A percentile compares a stretch with the other conserved stretches of the same genome.
These are phyloP conservation scores for Geranium brycei DNA, from an alignment of 345 rosid species.

Conservation along the genomic window DNA sequence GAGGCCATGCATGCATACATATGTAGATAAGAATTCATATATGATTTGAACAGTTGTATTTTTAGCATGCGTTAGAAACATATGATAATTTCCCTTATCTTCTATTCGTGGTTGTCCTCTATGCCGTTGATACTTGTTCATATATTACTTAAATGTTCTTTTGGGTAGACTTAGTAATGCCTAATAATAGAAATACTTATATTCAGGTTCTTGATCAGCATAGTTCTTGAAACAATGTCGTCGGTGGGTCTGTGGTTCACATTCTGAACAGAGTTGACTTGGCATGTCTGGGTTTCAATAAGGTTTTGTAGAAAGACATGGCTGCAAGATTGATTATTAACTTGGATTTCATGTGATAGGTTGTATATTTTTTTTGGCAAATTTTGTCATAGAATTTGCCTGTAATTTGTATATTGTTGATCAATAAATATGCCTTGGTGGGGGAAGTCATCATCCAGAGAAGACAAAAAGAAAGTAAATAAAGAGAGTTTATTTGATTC, in stretches of 20 bases:
- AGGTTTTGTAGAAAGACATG: not conserved
- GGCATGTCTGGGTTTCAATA: not conserved
- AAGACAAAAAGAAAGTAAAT: slow-evolving; percentile 55
- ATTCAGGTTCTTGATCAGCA: not conserved
- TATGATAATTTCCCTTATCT: not conserved
- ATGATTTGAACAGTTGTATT: too few relatives aligned
- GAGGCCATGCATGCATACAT: too few relatives aligned
- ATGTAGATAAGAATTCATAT: too few relatives aligned
- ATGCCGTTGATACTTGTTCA: not conserved
- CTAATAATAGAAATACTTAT: not conserved
- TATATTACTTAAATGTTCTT: not conserved
- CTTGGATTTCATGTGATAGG: slow-evolving; percentile 14
- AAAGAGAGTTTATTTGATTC: slow-evolving; percentile 66
- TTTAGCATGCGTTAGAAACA: not conserved
- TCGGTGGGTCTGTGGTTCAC: not conserved
- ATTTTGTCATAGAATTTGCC: slow-evolving; percentile 15
- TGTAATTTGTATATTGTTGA: not conserved
- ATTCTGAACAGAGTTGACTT: not conserved
- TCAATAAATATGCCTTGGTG: slow-evolving; percentile 52
- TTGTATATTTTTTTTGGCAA: slow-evolving; percentile 10
- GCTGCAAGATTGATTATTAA: slow-evolving; percentile 12
- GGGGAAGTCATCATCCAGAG: slow-evolving; percentile 60
- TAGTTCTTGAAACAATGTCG: not conserved
- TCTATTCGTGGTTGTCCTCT: not conserved
- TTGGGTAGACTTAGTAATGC: not conserved